A percentile compares a stretch with the other conserved stretches of the same genome.
Evolutionary conservation across 2,329 filamentous ascomycete genomes (phyloP).

Genomic region (Trichocomaceae sp.): DNA sequence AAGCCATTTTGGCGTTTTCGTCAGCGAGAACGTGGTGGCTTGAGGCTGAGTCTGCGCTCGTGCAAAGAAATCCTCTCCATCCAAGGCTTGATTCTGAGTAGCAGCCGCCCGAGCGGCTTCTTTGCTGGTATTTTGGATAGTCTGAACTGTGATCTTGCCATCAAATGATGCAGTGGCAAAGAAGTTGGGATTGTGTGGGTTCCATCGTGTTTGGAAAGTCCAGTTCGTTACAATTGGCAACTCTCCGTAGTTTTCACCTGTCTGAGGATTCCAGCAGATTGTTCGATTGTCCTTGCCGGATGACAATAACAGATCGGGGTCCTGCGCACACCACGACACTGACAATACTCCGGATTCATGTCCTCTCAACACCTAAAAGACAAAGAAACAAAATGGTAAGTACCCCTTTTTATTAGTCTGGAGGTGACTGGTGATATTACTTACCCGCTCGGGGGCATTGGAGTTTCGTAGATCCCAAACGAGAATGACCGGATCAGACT

Average conservation of each 20-base stretch:
- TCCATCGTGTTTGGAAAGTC: slow-evolving; percentile 94
- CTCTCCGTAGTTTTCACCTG: slow-evolving; percentile 78
- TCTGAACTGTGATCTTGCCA: slow-evolving; percentile 90
- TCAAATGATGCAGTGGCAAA: slow-evolving; percentile 96
- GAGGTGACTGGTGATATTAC: slow-evolving; percentile 7
- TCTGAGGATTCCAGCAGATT: slow-evolving; percentile 93
- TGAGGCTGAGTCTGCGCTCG: slow-evolving; percentile 89
- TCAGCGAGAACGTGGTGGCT: slow-evolving; percentile 77
- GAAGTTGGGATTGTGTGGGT: slow-evolving; percentile 84
- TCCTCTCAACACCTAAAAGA: slow-evolving; percentile 64
- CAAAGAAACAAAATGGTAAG: slow-evolving; percentile 9
- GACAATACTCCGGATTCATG: slow-evolving; percentile 92
- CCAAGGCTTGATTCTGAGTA: slow-evolving; percentile 62
- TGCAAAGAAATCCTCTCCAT: slow-evolving; percentile 94
- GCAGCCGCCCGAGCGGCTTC: slow-evolving; percentile 56
- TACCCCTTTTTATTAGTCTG: not conserved
- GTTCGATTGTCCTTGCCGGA: slow-evolving; percentile 96
- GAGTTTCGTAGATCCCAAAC: slow-evolving; percentile 96
- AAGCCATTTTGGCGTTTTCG: slow-evolving; percentile 83
- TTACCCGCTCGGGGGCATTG: slow-evolving; percentile 71
- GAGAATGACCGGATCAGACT: slow-evolving; percentile 78
- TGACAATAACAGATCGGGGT: slow-evolving; percentile 80
- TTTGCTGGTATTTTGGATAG: slow-evolving; percentile 85
- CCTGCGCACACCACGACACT: slow-evolving; percentile 89
- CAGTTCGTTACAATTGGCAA: slow-evolving; percentile 98